Evolutionary conservation across 768 basidiomycete genomes (phyloP).

Genomic region (Lactarius psammicola): DNA sequence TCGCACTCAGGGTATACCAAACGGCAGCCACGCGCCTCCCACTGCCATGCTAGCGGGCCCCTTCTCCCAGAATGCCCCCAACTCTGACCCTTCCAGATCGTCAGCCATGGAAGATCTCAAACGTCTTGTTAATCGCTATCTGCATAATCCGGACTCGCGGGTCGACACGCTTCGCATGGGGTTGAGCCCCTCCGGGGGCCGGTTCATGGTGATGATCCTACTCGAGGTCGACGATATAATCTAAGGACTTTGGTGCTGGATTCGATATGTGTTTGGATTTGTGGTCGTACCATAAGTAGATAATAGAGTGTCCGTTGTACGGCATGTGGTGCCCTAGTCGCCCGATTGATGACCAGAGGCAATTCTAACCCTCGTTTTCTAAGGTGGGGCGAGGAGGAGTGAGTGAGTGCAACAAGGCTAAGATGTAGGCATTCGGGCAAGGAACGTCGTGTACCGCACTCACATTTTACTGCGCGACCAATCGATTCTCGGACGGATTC

Average conservation of each 20-base stretch:
- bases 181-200: neutral
- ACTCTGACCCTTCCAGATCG: neutral
- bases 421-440: neutral
- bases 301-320: neutral
- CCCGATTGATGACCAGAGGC: neutral
- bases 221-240: neutral
- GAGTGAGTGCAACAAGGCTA: too few species aligned
- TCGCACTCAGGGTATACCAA: neutral
- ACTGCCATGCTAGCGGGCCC: neutral
- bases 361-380: too few species aligned
- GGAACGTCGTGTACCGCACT: neutral
- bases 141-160: neutral
- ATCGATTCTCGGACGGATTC: neutral
- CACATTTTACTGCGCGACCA: neutral
- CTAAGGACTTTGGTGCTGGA: neutral
- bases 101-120: neutral
- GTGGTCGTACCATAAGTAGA: neutral
- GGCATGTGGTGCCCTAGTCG: neutral
- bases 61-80: neutral
- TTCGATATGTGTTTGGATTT: neutral
- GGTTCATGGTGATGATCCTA: neutral
- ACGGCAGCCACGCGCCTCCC: neutral
- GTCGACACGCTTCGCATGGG: neutral
- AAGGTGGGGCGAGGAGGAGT: too few species aligned
- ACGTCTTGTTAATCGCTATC: neutral